phyloP scores from a whole-genome alignment of 495 filamentous ascomycete species.

The Evernia prunastri region DNA sequence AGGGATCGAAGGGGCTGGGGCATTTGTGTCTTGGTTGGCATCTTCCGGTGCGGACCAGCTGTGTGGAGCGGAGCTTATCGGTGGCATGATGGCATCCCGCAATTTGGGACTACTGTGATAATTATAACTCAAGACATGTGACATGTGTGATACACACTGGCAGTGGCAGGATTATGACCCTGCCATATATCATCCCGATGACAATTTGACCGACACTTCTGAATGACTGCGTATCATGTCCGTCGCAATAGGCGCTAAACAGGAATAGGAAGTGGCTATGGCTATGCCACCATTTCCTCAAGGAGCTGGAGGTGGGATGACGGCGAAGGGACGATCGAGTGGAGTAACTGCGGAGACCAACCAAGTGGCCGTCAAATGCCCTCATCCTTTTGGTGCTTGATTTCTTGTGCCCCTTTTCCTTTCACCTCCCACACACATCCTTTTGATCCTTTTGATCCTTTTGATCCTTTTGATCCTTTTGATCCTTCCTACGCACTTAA shows the following conservation, averaged over 20 bases:
- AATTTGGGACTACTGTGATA: too few relatives aligned
- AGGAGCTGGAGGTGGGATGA: neutral
- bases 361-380: neutral
- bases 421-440: neutral
- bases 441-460: constrained; percentile 1
- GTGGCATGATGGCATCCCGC: neutral
- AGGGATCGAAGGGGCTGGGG: neutral
- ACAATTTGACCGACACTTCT: neutral
- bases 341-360: neutral
- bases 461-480: too few relatives aligned
- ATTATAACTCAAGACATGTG: constrained; percentile 2
- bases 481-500: neutral
- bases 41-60: neutral
- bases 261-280: neutral
- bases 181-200: neutral
- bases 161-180: constrained; percentile 1
- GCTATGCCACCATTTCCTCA: neutral
- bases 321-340: neutral
- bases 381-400: neutral
- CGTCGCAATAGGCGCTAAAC: neutral
- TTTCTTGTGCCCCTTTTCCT: too few relatives aligned
- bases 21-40: neutral
- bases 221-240: neutral
- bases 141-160: neutral
- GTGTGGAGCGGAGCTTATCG: neutral